Base-by-base conservation (phyloP, 73 alveolate species). In the Paramecium primaurelia region DNA sequence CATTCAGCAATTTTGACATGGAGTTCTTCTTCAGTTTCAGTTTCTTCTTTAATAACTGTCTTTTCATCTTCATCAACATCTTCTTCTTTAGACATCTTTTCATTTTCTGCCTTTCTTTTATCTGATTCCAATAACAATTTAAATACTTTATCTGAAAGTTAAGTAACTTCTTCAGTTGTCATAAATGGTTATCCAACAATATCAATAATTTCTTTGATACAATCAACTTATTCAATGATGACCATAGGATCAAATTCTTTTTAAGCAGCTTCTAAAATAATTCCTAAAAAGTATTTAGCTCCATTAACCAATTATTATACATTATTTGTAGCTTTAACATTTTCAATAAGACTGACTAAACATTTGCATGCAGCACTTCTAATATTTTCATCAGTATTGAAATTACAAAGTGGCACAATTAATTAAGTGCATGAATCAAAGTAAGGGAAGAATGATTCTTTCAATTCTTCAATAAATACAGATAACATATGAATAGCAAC, bases 401-500 rank as follows among this genome's bases (percentile, higher is more conserved):
- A 97, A 49, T 80, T 59, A 32, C 95, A 68, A n/a, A 97, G 93
- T 16, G 97, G 94, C 1, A 95, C 83, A 42, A 97, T 92, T 30
- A 97, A 86, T 42, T 87, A 83, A 44, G 96, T 92, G 64, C 98
- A 95, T 18, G 93, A 89, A 58, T 97, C 98, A 59, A 95, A 95
- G 89, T 89, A 97, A 5, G 95, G 96, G 37, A 96, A 97, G 75
- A 86, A 96, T 32, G 92, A 73, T 51, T 92, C 96, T 28, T 93
- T 96, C 9, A 97, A 94, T 44, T 96, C 98, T 42, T 96, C 98
- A 89, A 97, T 95, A 90, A 97, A 93, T 10, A 97, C 97, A 36
- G 96, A 90, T 34, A 97, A 92, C 97, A 97, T 95, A 58, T 96
- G 97, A 73, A 97, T 94, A 71, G 98, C 99, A 1, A 94, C 95